Conservation (phyloP, 768 basidiomycete genomes). For the Suillus weaverae region DNA sequence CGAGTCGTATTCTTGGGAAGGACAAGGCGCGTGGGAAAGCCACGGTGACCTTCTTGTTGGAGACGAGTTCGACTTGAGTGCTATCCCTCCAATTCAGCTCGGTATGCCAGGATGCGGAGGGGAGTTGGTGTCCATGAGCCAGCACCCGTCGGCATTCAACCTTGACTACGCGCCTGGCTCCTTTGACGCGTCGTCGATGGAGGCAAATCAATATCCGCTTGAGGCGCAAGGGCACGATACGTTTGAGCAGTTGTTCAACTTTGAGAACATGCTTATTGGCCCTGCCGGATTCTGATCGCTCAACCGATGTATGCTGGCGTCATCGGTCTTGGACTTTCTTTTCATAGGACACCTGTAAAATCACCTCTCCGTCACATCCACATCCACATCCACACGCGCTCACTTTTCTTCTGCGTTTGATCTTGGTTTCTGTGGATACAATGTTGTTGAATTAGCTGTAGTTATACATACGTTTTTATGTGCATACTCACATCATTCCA, state of each 20-base stretch:
- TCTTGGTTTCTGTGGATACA: conserved; percentile 37
- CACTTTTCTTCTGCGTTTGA: conserved; percentile 17
- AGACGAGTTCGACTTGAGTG: conserved; percentile 66
- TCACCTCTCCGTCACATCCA: conserved; percentile 20
- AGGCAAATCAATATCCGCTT: conserved; percentile 31
- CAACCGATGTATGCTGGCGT: conserved; percentile 38
- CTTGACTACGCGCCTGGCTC: conserved; percentile 23
- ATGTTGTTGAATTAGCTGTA: conserved; percentile 39
- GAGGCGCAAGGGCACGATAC: conserved; percentile 34
- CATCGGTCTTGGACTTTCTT: conserved; percentile 24
- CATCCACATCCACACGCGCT: conserved; percentile 29
- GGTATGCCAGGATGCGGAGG: conserved; percentile 49
- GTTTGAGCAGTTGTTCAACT: conserved; percentile 38
- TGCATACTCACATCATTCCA: conserved; percentile 29
- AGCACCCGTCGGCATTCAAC: conserved; percentile 15
- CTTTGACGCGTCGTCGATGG: conserved; percentile 29
- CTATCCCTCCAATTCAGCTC: conserved; percentile 67
- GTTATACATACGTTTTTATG: conserved; percentile 28
- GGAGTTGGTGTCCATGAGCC: conserved; percentile 16
- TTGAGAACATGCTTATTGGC: conserved; percentile 35
- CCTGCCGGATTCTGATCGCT: conserved; percentile 33
- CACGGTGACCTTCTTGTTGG: conserved; percentile 42
- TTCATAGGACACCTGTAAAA: conserved; percentile 26
- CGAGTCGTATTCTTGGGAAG: conserved; percentile 32
- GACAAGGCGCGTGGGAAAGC: conserved; percentile 34